Percentiles rank a stretch among this genome's conserved stretches.
Evolutionary conservation across 2,329 filamentous ascomycete species (phyloP).

Genomic region (Purpureocillium takamizusanense): DNA sequence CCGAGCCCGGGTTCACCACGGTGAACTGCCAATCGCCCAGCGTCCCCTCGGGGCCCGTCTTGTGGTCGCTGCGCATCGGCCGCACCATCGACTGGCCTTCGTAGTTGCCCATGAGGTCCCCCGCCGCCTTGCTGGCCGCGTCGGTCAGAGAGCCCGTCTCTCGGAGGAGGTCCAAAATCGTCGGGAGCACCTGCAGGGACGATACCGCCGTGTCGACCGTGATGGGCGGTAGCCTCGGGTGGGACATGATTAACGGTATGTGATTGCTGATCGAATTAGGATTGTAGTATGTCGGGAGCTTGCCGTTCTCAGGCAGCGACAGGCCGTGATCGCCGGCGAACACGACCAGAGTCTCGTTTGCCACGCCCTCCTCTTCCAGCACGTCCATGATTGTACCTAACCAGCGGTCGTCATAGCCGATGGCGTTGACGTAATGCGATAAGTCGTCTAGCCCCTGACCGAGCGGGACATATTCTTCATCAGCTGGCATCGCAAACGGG

Average conservation of each 20-base stretch:
- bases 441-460: conserved; percentile 18
- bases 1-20: conserved; percentile 22
- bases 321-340: conserved; percentile 23
- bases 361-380: conserved; percentile 20
- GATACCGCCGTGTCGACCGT: conserved; percentile 21
- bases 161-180: conserved; percentile 23
- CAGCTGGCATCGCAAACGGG: conserved; percentile 18
- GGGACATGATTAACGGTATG: conserved; percentile 21
- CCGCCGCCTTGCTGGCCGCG: conserved; percentile 13
- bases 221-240: conserved; percentile 20
- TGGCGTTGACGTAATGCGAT: conserved; percentile 22
- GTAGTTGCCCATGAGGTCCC: conserved; percentile 20
- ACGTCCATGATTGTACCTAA: conserved; percentile 19
- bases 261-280: conserved; percentile 21
- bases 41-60: conserved; percentile 6
- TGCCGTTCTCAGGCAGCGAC: conserved; percentile 21
- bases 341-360: conserved; percentile 22
- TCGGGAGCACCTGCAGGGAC: conserved; percentile 23
- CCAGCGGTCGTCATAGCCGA: conserved; percentile 23
- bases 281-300: conserved; percentile 22
- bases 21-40: conserved; percentile 23
- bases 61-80: conserved; percentile 11
- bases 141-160: conserved; percentile 21
- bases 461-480: conserved; percentile 17
- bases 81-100: conserved; percentile 26